Evolutionary conservation across 805 yeast genomes (phyloP), one percentile per base, ranked within the genome.

Genomic region (Starmera quercuum): DNA sequence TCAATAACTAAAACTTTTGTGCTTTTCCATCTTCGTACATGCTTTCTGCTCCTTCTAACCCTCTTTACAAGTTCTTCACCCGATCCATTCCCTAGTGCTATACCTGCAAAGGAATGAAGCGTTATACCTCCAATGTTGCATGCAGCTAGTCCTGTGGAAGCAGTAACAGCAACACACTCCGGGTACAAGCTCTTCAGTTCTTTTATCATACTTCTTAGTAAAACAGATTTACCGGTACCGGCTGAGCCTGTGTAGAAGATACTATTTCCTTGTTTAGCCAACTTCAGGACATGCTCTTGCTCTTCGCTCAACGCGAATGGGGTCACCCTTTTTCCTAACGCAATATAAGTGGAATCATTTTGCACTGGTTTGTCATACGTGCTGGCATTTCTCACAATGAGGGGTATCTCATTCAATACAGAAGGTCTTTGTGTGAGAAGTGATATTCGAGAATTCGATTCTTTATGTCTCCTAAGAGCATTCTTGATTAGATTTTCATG

Each of bases 161-260:
- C 94, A 0, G 92, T 82, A 2, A 83, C 81, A 0, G 82, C 87
- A 4, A 83, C 84, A 11, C 61, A 51, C 2, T 71, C 74, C 1
- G 42, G 41, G 15, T 0, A 69, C 66, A 51, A 74, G 66, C 38
- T 64, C 66, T 1, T 65, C 35, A 83, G 52, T 0, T 66, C 56
- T 45, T 72, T 71, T 35, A 83, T 82, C 24, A 83, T 63, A 9
- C 75, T 66, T 40, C 71, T 69, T 32, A 92, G 61, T n/a, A 92
- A 63, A 4, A 92, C 81, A 2, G 98, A 90, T 53, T 92, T 92
- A 52, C 98, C 98, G 0, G 98, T 92, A 49, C 98, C 98, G 0
- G 98, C 98, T 22, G 97, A 86, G 32, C 98, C 98, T 0, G 98
- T 92, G 54, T 84, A 92, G 52, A 92, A 92, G 3, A 92, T 59